Evolutionary conservation across 805 yeast genomes (phyloP).

Genomic region (Komagataella mondaviorum): DNA sequence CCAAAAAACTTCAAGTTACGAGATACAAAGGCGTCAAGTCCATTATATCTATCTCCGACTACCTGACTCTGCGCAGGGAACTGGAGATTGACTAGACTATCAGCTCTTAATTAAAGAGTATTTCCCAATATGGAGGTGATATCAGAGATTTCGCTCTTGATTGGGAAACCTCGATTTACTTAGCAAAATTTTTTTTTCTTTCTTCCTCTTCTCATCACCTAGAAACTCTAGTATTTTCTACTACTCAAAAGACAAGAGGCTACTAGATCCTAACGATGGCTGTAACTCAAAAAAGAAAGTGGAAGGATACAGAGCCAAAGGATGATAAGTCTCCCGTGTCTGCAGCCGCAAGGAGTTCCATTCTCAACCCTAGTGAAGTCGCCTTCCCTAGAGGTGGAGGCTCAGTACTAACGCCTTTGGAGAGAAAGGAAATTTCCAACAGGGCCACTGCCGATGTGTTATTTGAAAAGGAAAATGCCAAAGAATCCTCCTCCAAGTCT

Average conservation of each 20-base stretch:
- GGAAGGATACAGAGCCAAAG: conserved; percentile 14
- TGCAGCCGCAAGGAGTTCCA: conserved; percentile 8
- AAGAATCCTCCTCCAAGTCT: conserved; percentile 3
- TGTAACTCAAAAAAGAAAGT: conserved; percentile 28
- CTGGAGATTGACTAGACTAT: neutral
- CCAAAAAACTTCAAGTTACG: conserved; percentile 24
- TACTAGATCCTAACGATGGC: conserved; percentile 3
- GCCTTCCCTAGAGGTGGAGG: conserved; percentile 96
- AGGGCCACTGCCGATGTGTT: conserved; percentile 85
- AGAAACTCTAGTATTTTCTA: conserved; percentile 2
- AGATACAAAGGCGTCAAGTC: conserved; percentile 45
- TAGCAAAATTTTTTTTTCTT: conserved; percentile 2
- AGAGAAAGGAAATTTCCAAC: conserved; percentile 82
- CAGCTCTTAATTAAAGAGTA: neutral
- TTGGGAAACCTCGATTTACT: neutral
- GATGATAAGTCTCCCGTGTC: neutral
- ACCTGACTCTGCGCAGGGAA: conserved; percentile 9
- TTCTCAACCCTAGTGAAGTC: conserved; percentile 22
- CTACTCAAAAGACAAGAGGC: neutral
- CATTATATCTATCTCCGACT: conserved; percentile 27
- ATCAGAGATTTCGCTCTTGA: neutral
- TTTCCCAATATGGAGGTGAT: neutral
- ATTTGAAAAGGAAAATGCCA: conserved; percentile 26
- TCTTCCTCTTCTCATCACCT: conserved; percentile 2
- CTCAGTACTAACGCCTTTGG: conserved; percentile 75